phyloP scores from a whole-genome alignment of 2,329 filamentous ascomycete genomes.

The Dryadomyces sulphureus region DNA sequence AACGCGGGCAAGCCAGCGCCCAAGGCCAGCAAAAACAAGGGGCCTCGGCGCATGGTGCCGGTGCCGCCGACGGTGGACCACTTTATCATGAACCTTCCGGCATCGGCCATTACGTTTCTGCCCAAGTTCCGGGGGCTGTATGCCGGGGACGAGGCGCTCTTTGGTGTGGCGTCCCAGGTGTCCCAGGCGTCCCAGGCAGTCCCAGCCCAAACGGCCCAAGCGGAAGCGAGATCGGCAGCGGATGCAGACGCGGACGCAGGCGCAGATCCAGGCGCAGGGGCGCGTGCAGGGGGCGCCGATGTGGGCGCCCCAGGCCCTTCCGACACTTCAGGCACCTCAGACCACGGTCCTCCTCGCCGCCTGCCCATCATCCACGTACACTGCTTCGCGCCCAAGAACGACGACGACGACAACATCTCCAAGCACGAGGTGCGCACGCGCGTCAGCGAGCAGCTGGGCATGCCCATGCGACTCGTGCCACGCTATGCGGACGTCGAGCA shows the following conservation, averaged over 20 bases:
- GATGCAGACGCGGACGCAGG: slow-evolving; percentile 22
- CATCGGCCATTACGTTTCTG: slow-evolving; percentile 75
- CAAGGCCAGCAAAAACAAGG: slow-evolving; percentile 1
- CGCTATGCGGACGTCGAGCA: slow-evolving; percentile 26
- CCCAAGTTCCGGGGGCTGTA: slow-evolving; percentile 66
- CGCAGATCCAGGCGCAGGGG: background rate
- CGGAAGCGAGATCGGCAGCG: background rate
- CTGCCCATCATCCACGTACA: slow-evolving; percentile 86
- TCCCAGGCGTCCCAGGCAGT: background rate
- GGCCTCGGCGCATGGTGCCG: slow-evolving; percentile 17
- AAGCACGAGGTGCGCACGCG: slow-evolving; percentile 50
- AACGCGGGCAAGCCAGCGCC: background rate
- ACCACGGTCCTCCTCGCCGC: slow-evolving; percentile 16
- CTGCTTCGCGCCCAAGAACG: slow-evolving; percentile 76
- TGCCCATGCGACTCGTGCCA: slow-evolving; percentile 30
- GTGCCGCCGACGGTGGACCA: slow-evolving; percentile 72
- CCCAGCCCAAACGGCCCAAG: background rate
- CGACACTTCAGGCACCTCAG: too few species aligned
- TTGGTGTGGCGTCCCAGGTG: too few species aligned
- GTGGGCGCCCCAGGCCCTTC: too few species aligned
- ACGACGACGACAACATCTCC: slow-evolving; percentile 38
- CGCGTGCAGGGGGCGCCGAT: background rate
- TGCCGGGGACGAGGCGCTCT: slow-evolving; percentile 50
- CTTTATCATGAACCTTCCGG: slow-evolving; percentile 96
- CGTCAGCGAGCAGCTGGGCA: slow-evolving; percentile 46